A percentile compares a stretch with the other conserved stretches of the same genome.
Evolutionary conservation across 108 stramenopile genomes (phyloP).

Genomic region (Mediolabrus comicus): DNA sequence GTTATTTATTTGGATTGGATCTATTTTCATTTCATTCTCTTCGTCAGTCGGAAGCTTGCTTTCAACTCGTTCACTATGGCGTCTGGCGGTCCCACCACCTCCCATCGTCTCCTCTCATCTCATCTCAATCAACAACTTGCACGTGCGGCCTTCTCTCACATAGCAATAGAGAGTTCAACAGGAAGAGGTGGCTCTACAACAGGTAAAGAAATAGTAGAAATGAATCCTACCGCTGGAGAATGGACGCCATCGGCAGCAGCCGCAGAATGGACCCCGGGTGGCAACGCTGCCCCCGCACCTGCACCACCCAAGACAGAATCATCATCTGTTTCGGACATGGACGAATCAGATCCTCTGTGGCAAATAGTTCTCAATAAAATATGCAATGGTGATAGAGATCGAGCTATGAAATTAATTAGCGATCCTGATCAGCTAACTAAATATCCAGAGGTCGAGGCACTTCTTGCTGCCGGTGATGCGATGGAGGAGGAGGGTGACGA

Average conservation of each 20-base stretch:
- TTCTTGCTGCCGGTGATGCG: conserved; percentile 32
- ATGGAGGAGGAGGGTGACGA: conserved; percentile 27
- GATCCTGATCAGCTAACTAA: conserved; percentile 77
- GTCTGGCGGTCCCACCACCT: no score
- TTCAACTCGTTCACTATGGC: no score
- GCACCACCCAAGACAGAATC: conserved; percentile 34
- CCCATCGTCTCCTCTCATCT: no score
- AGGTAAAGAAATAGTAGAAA: conserved; percentile 11
- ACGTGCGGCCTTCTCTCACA: no score
- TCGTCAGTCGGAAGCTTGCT: no score
- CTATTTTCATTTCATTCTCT: no score
- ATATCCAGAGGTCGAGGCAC: conserved; percentile 74
- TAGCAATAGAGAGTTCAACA: no score
- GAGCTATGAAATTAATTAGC: conserved; percentile 70
- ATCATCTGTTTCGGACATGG: conserved; percentile 49
- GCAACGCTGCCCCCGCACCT: conserved; percentile 22
- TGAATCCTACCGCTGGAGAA: conserved; percentile 76
- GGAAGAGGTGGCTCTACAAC: neutral
- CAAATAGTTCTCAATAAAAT: conserved; percentile 73
- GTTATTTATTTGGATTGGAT: no score
- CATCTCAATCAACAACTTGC: no score
- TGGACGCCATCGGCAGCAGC: conserved; percentile 83
- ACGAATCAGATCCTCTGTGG: conserved; percentile 91
- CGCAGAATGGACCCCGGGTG: conserved; percentile 76
- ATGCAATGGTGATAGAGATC: conserved; percentile 69